A percentile compares a stretch with the other conserved stretches of the same genome.
These are phyloP conservation scores for Sugiyamaella smithiae DNA, from an alignment of 805 yeast species.

Conservation along the genomic window DNA sequence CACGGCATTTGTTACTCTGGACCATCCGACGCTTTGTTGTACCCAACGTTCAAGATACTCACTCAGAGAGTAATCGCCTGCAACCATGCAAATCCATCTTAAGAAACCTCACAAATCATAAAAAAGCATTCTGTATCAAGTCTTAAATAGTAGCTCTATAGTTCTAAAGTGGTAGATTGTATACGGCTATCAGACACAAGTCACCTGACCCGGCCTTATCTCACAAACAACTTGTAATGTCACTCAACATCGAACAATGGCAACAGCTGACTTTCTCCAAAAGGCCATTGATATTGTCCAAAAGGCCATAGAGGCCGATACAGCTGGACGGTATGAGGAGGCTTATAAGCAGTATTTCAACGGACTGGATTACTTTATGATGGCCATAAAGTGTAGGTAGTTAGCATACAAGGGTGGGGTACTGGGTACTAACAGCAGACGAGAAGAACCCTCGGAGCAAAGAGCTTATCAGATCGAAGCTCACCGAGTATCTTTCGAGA, in stretches of 20 bases:
- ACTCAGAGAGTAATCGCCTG: no score
- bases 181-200: no score
- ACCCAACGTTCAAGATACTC: no score
- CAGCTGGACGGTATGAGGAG: constrained; percentile 84
- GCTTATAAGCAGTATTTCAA: constrained; percentile 91
- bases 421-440: constrained; percentile 31
- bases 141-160: no score
- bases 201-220: constrained; percentile 3
- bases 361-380: constrained; percentile 91
- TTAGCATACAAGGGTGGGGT: background rate
- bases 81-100: no score
- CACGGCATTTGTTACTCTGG: no score
- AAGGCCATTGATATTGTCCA: constrained; percentile 95
- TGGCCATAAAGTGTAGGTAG: constrained; percentile 71
- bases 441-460: constrained; percentile 89
- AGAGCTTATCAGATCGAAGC: constrained; percentile 81
- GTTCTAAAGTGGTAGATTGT: no score
- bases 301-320: constrained; percentile 92
- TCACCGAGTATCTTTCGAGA: constrained; percentile 84
- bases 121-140: no score
- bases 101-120: no score
- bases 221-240: no score
- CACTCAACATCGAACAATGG: constrained; percentile 22
- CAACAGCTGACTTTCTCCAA: constrained; percentile 64
- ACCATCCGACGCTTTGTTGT: no score